Base-by-base conservation (phyloP, 1,284 basidiomycete species). In the Trichosporon inkin region DNA sequence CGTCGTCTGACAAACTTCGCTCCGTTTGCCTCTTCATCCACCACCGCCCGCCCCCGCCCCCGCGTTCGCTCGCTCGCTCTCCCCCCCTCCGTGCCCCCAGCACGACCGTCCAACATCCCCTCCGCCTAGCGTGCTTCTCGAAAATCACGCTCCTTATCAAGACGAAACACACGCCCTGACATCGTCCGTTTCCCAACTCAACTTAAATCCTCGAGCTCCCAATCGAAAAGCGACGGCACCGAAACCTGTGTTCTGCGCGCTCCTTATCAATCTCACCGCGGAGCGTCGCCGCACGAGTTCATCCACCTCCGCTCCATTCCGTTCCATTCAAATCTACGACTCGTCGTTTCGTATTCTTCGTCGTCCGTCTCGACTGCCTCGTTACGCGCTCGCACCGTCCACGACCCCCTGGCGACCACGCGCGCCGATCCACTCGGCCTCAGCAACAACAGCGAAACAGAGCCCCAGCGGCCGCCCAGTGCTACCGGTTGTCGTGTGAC, bases 81-180 rank as follows among this genome's bases (percentile, higher is more conserved):
- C 38, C 38, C 10, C 2, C 24, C 44, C 40, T 13, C n/a, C 44
- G 44, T 49, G 41, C 41, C 22, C 28, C 24, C 24, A 49, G 14
- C 44, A 28, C 17, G 44, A 22, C 44, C 16, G 28, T 24, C 44
- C 22, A 49, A 49, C 44, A 49, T 49, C 44, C 44, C 24, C 24
- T 28, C 44, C 44, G 44, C 44, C 44, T 49, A 49, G 44, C 44
- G 44, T 32, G 10, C 24, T 32, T 49, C 44, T 22, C 44, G 28
- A 49, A n/a, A 22, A 28, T 49, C 44, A 49, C 22, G 22, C 44
- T 49, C 13, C 44, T 49, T 24, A 24, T 49, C 44, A 49, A 28
- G 44, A 32, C 44, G 44, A 49, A 49, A 49, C 44, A 49, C n/a
- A 11, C 44, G 28, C 44, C 44, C 44, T 49, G 44, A 49, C 44